A percentile compares a stretch with the other conserved stretches of the same genome.
phyloP scores from a whole-genome alignment of 176 grass and related monocot genomes.

The Cymbopogon citratus region DNA sequence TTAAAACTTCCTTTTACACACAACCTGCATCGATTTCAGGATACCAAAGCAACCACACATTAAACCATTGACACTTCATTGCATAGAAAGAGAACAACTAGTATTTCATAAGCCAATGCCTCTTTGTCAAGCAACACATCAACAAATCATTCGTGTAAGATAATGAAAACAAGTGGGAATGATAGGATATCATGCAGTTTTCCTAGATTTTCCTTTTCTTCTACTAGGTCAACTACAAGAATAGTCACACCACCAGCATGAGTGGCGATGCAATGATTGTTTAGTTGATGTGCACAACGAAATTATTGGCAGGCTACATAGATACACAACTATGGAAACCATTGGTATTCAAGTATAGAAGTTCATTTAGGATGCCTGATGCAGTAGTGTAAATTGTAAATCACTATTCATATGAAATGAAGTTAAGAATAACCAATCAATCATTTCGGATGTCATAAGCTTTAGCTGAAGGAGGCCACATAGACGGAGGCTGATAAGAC shows the following conservation, averaged over 20 bases:
- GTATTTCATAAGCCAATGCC: constrained; percentile 11
- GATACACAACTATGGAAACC: constrained; percentile 19
- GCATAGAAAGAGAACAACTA: neutral
- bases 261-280: constrained; percentile 52
- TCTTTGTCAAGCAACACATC: constrained; percentile 22
- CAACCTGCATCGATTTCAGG: constrained; percentile 20
- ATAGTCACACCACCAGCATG: constrained; percentile 58
- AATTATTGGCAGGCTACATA: neutral
- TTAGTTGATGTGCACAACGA: constrained; percentile 37
- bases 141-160: constrained; percentile 30
- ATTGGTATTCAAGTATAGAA: neutral
- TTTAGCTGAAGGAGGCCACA: constrained; percentile 7
- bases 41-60: constrained; percentile 6
- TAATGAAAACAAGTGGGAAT: constrained; percentile 44
- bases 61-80: neutral
- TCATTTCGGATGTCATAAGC: constrained; percentile 26
- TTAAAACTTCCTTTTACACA: constrained; percentile 14
- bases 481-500: constrained; percentile 15
- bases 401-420: constrained; percentile 25
- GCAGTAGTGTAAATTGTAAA: neutral
- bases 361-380: constrained; percentile 5
- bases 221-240: constrained; percentile 75
- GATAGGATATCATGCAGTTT: constrained; percentile 39
- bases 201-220: constrained; percentile 56
- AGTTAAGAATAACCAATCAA: constrained; percentile 14